Conservation (phyloP, 805 yeast species). For the Sugiyamaella lignohabitans region DNA sequence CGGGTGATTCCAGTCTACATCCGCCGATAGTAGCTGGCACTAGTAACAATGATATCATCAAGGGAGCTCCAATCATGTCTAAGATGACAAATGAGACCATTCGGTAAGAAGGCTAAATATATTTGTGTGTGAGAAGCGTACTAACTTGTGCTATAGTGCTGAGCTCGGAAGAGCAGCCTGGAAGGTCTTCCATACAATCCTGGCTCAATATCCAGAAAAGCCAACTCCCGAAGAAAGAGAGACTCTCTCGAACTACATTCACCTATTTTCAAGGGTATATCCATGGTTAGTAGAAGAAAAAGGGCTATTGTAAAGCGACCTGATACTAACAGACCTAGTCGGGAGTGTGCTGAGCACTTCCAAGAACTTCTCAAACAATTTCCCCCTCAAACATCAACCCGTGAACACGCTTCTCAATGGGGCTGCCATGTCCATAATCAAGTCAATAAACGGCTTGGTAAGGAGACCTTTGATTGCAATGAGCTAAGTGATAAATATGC, state of each 20-base stretch:
- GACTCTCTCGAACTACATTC: constrained; percentile 58
- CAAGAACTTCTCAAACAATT: constrained; percentile 55
- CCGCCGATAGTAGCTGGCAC: neutral
- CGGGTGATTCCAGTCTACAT: neutral
- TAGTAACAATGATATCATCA: constrained; percentile 4
- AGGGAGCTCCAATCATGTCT: constrained; percentile 70
- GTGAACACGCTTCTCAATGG: constrained; percentile 87
- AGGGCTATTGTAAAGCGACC: neutral
- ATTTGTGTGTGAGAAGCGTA: constrained; percentile 15
- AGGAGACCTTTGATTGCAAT: constrained; percentile 76
- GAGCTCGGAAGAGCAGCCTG: constrained; percentile 89
- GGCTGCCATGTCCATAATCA: constrained; percentile 89
- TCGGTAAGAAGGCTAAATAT: constrained; percentile 27
- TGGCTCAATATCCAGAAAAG: constrained; percentile 84
- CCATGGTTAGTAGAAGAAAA: constrained; percentile 71
- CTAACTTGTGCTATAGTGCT: constrained; percentile 36
- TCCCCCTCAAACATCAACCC: constrained; percentile 78
- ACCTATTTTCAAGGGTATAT: constrained; percentile 80
- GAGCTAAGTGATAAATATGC: constrained; percentile 84
- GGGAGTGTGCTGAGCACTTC: constrained; percentile 90
- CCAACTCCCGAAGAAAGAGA: constrained; percentile 60
- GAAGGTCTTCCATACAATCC: constrained; percentile 84
- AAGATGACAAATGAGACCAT: constrained; percentile 82
- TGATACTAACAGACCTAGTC: constrained; percentile 8
- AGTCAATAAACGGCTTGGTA: constrained; percentile 67